phyloP scores from a whole-genome alignment of 139 green algal genomes.

The Volvox africanus region DNA sequence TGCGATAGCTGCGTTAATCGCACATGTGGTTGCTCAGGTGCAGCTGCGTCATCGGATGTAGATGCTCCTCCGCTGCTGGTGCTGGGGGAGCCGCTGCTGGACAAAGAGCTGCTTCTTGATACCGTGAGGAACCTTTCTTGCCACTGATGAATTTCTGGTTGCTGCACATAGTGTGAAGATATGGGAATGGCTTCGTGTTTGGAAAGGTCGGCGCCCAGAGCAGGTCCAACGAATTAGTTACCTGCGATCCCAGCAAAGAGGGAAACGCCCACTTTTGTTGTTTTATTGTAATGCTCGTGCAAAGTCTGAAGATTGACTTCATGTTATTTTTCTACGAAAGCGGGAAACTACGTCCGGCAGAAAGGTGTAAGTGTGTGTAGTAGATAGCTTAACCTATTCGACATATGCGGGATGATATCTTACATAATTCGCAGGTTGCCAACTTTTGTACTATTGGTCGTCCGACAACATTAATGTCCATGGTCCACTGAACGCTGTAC shows the following conservation, averaged over 20 bases:
- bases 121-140: not conserved
- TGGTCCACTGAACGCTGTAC: not conserved
- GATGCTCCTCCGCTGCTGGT: not conserved
- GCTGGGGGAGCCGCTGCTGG: not conserved
- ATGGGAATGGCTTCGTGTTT: not conserved
- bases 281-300: not conserved
- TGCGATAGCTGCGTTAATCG: conserved; percentile 59
- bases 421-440: too few species aligned
- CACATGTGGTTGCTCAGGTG: not conserved
- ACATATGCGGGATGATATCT: too few species aligned
- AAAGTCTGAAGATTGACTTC: not conserved
- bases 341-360: not conserved
- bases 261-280: not conserved
- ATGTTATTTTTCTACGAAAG: not conserved
- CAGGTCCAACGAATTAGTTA: not conserved
- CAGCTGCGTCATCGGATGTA: not conserved
- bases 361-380: too few species aligned
- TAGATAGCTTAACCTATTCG: too few species aligned
- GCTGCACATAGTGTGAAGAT: not conserved
- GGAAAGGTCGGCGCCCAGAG: not conserved
- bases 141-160: not conserved
- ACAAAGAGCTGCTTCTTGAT: not conserved
- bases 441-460: too few species aligned
- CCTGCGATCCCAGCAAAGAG: not conserved
- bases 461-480: not conserved